Evolutionary conservation across 345 rosid species (phyloP).

Genomic region (Syzygium jambos): DNA sequence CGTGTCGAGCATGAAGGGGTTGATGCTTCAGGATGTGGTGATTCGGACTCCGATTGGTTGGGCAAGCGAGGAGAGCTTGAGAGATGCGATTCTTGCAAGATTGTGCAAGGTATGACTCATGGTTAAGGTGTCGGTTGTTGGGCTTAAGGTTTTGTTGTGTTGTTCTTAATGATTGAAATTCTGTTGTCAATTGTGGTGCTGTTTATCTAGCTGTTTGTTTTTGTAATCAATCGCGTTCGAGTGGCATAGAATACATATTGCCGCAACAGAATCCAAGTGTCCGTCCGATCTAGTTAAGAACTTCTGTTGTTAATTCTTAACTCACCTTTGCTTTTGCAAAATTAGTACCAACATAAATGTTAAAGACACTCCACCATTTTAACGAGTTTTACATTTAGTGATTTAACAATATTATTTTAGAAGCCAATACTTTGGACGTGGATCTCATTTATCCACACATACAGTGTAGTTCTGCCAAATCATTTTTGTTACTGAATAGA

Average conservation of each 20-base stretch:
- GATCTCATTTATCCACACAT: background rate
- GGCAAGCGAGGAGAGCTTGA: conserved; percentile 2
- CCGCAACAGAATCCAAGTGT: background rate
- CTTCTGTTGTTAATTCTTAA: too few relatives aligned
- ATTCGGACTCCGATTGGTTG: conserved; percentile 24
- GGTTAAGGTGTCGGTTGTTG: background rate
- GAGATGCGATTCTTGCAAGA: conserved; percentile 5
- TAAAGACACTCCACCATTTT: background rate
- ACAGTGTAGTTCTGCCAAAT: background rate
- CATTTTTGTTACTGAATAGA: background rate
- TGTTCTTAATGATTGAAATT: background rate
- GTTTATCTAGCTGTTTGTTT: background rate
- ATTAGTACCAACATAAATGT: background rate
- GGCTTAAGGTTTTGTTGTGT: background rate
- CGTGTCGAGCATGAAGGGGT: conserved; percentile 22
- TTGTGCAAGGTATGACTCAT: background rate
- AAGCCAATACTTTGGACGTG: background rate
- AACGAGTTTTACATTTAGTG: background rate
- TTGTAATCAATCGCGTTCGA: background rate
- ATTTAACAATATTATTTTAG: background rate
- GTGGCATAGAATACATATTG: background rate
- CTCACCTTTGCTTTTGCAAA: background rate
- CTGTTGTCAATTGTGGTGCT: background rate
- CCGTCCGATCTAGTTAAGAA: background rate
- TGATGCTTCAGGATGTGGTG: conserved; percentile 40